These are phyloP conservation scores for Mycena olivaceomarginata DNA, from an alignment of 768 basidiomycete species.

Conservation along the genomic window DNA sequence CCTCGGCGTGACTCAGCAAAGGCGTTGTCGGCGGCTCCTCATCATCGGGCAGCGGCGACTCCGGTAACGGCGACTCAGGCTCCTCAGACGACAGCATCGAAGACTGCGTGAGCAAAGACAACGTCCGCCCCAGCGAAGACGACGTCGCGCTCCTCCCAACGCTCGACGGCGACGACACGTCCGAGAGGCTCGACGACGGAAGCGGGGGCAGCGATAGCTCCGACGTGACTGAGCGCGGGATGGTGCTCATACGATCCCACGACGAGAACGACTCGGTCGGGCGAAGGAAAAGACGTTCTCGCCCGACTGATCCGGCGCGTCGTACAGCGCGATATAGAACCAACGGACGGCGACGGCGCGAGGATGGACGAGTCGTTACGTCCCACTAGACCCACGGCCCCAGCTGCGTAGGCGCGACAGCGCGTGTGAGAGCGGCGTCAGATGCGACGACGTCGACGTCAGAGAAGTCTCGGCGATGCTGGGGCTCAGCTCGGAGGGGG, in stretches of 20 bases:
- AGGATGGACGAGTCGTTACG: conserved; percentile 90
- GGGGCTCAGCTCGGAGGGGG: conserved; percentile 34
- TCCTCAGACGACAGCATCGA: conserved; percentile 42
- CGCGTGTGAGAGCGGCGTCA: conserved; percentile 48
- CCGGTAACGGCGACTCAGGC: conserved; percentile 11
- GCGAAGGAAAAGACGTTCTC: conserved; percentile 85
- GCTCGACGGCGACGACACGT: conserved; percentile 43
- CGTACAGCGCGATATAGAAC: conserved; percentile 72
- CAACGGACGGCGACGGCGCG: conserved; percentile 79
- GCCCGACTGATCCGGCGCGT: conserved; percentile 78
- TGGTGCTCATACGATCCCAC: conserved; percentile 63
- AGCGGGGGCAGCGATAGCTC: conserved; percentile 55
- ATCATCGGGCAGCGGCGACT: conserved; percentile 13
- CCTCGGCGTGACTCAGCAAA: conserved; percentile 44
- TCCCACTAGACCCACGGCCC: conserved; percentile 78
- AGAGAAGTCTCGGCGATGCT: conserved; percentile 33
- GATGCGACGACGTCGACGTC: conserved; percentile 34
- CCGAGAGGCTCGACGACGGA: conserved; percentile 40
- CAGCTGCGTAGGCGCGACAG: conserved; percentile 59
- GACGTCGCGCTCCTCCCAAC: conserved; percentile 21
- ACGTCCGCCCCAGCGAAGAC: conserved; percentile 36
- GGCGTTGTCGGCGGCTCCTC: conserved; percentile 37
- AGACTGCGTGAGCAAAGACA: conserved; percentile 39
- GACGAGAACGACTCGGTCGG: conserved; percentile 71
- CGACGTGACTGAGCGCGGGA: conserved; percentile 60